phyloP scores from a whole-genome alignment of 768 basidiomycete genomes.

The Pluteus cervinus region DNA sequence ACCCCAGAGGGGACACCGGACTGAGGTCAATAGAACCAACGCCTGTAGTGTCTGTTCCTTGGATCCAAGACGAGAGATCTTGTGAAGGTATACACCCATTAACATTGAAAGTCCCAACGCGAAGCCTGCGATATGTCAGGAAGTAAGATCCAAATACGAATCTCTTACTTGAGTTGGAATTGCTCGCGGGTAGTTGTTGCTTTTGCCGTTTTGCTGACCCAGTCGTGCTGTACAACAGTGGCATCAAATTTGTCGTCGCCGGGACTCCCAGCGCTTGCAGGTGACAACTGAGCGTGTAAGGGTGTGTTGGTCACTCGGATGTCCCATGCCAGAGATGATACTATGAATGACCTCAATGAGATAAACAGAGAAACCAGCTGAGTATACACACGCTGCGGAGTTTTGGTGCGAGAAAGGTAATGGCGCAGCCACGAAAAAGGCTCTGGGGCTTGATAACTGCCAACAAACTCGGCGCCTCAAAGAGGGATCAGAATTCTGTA shows the following conservation, averaged over 20 bases:
- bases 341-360: slow-evolving; percentile 17
- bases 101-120: slow-evolving; percentile 80
- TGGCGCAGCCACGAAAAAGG: no score
- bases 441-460: no score
- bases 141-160: slow-evolving; percentile 9
- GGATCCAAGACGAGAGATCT: slow-evolving; percentile 64
- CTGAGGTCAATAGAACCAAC: no score
- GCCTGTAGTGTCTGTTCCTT: no score
- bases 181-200: slow-evolving; percentile 26
- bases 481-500: not conserved
- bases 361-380: not conserved
- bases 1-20: no score
- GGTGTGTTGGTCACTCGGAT: slow-evolving; percentile 44
- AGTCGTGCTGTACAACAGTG: slow-evolving; percentile 53
- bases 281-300: slow-evolving; percentile 49
- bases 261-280: slow-evolving; percentile 53
- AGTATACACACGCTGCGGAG: not conserved
- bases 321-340: slow-evolving; percentile 43
- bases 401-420: not conserved
- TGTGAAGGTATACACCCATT: slow-evolving; percentile 73
- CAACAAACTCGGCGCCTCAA: no score
- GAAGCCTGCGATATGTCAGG: slow-evolving; percentile 37
- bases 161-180: slow-evolving; percentile 27
- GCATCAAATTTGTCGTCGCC: slow-evolving; percentile 60
- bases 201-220: slow-evolving; percentile 48